A percentile compares a stretch with the other conserved stretches of the same genome.
These are phyloP conservation scores for Sordariomycetes sp. DNA, from an alignment of 2,329 filamentous ascomycete genomes.

Conservation along the genomic window DNA sequence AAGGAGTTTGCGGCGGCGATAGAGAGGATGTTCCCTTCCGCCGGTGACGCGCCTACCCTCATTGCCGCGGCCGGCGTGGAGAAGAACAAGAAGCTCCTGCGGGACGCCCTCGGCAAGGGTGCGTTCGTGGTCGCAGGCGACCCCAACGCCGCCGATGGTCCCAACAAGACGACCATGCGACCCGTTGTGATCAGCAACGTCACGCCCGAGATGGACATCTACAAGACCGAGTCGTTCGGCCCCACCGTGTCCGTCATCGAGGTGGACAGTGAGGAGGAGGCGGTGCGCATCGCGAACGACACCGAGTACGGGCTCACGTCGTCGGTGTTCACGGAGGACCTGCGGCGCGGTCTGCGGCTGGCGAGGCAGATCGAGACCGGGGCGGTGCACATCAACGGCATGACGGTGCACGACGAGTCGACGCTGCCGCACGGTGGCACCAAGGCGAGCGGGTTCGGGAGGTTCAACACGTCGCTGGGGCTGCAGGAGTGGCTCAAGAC, in stretches of 20 bases:
- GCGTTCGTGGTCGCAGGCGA: constrained; percentile 37
- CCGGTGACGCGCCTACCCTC: constrained; percentile 56
- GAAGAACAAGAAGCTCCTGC: constrained; percentile 57
- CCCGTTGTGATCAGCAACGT: constrained; percentile 60
- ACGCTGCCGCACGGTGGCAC: constrained; percentile 54
- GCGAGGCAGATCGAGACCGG: constrained; percentile 56
- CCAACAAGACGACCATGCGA: constrained; percentile 33
- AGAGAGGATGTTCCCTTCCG: constrained; percentile 34
- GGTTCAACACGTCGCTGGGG: constrained; percentile 44
- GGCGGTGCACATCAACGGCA: constrained; percentile 56
- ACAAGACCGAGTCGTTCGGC: constrained; percentile 66
- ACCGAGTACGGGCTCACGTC: constrained; percentile 67
- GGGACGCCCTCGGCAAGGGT: constrained; percentile 59
- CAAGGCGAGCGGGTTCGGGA: constrained; percentile 53
- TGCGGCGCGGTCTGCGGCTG: constrained; percentile 47
- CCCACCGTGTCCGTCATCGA: constrained; percentile 60
- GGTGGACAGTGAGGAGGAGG: constrained; percentile 61
- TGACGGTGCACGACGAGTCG: constrained; percentile 56
- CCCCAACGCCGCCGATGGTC: constrained; percentile 16
- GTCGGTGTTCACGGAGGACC: constrained; percentile 62
- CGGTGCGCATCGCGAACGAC: constrained; percentile 65
- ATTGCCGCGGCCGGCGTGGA: constrained; percentile 55
- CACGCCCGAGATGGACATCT: constrained; percentile 57
- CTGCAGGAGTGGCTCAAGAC: constrained; percentile 52
- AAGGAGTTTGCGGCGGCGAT: constrained; percentile 27